phyloP scores from a whole-genome alignment of 345 rosid species.

The Hibiscus trionum region DNA sequence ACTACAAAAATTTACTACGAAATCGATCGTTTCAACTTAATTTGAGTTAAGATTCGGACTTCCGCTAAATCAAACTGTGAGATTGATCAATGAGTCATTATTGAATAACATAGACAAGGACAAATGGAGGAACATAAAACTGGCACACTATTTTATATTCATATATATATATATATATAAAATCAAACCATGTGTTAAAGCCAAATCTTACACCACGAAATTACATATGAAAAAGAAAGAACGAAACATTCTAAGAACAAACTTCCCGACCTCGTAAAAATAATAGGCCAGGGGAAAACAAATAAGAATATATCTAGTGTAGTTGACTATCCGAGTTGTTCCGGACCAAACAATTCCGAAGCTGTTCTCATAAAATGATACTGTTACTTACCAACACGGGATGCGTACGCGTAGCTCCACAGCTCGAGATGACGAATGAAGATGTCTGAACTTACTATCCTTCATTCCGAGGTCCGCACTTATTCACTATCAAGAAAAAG shows the following conservation, averaged over 20 bases:
- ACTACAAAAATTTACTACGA: too few species aligned
- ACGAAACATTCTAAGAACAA: not conserved
- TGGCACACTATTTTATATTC: not conserved
- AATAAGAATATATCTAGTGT: not conserved
- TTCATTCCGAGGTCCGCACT: constrained; percentile 17
- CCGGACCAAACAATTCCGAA: not conserved
- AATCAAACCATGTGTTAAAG: not conserved
- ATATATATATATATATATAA: too few species aligned
- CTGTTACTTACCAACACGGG: not conserved
- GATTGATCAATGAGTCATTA: too few species aligned
- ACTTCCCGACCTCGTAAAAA: not conserved
- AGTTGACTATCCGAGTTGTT: not conserved
- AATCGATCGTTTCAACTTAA: too few species aligned
- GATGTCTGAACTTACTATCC: not conserved
- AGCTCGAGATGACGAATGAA: constrained; percentile 1
- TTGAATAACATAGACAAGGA: not conserved
- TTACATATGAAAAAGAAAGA: not conserved
- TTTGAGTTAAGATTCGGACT: too few species aligned
- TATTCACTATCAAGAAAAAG: constrained; percentile 18
- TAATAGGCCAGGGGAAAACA: not conserved
- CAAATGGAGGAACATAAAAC: not conserved
- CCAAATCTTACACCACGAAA: not conserved
- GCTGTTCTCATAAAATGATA: not conserved
- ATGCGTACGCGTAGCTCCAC: not conserved
- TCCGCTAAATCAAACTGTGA: too few species aligned